Conservation (phyloP, 768 basidiomycete species). For the Tubosaeta sp. region DNA sequence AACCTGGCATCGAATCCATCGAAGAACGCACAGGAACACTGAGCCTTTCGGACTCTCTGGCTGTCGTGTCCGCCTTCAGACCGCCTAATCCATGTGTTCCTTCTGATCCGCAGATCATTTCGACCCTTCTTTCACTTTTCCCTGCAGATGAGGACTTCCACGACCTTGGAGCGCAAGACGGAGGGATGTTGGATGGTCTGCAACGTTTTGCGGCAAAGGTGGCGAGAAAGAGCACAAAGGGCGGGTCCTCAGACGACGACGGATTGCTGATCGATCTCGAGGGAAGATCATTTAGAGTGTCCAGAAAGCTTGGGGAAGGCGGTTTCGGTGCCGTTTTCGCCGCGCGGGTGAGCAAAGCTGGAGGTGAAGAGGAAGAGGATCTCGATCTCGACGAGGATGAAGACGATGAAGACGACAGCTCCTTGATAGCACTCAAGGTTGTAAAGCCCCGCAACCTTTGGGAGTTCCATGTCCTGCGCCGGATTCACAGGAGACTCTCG, state of each 20-base stretch:
- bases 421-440: constrained; percentile 82
- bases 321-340: constrained; percentile 96
- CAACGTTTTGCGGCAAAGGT: constrained; percentile 64
- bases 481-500: constrained; percentile 69
- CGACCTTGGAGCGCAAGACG: constrained; percentile 51
- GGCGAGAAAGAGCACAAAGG: constrained; percentile 31
- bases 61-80: constrained; percentile 57
- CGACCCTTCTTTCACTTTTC: constrained; percentile 58
- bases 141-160: constrained; percentile 58
- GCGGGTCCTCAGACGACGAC: constrained; percentile 32
- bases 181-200: constrained; percentile 59
- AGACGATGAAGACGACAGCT: constrained; percentile 50
- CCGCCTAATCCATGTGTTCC: constrained; percentile 89
- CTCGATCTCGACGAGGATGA: constrained; percentile 45
- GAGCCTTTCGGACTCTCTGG: constrained; percentile 61
- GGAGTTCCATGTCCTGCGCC: constrained; percentile 86
- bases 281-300: constrained; percentile 62
- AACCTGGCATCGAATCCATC: constrained; percentile 26
- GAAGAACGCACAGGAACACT: constrained; percentile 63
- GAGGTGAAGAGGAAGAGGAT: constrained; percentile 39
- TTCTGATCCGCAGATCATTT: constrained; percentile 62
- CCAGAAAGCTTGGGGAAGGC: constrained; percentile 92
- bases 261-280: constrained; percentile 57
- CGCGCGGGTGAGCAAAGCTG: constrained; percentile 48
- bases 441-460: constrained; percentile 86